Evolutionary conservation across 331 rosid genomes (phyloP), one percentile per base, ranked within the genome.

Genomic region (Cucumis variabilis): DNA sequence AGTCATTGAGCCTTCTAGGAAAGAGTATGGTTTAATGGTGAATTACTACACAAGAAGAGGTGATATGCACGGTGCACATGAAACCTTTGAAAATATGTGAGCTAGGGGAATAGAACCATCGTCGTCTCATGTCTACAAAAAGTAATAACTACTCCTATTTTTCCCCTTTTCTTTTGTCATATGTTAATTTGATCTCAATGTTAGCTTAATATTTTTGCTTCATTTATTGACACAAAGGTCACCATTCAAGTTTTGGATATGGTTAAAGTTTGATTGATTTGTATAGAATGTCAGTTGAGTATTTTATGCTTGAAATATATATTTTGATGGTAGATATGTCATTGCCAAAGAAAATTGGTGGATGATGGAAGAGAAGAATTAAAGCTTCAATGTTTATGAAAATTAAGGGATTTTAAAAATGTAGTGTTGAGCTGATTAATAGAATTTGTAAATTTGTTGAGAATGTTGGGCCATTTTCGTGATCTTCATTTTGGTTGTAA

Each of bases 1-100:
- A n/a, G n/a, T 88, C 33, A 86, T 24, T 79, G 91, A 97, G 99
- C 98, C 99, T 90, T 94, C 99, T 82, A 93, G 98, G 90, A 96
- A 93, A 88, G 98, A 97, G 86, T 97, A 97, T 86, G 96, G 99
- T n/a, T 89, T 97, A 92, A 93, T 97, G 98, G 92, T 97, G 88
- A 97, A 95, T n/a, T n/a, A n/a, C n/a, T n/a, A n/a, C n/a, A n/a
- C n/a, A n/a, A n/a, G n/a, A n/a, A n/a, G n/a, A n/a, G n/a, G n/a
- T n/a, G n/a, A n/a, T n/a, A n/a, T n/a, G n/a, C n/a, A n/a, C n/a
- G n/a, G n/a, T n/a, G n/a, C n/a, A n/a, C n/a, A n/a, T n/a, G n/a
- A n/a, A n/a, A n/a, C n/a, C n/a, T n/a, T n/a, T n/a, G n/a, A n/a
- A n/a, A n/a, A n/a, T n/a, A n/a, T n/a, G n/a, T n/a, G n/a, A n/a